These are phyloP conservation scores for Solidago caesia DNA, from an alignment of 129 eudicot species.

Conservation along the genomic window DNA sequence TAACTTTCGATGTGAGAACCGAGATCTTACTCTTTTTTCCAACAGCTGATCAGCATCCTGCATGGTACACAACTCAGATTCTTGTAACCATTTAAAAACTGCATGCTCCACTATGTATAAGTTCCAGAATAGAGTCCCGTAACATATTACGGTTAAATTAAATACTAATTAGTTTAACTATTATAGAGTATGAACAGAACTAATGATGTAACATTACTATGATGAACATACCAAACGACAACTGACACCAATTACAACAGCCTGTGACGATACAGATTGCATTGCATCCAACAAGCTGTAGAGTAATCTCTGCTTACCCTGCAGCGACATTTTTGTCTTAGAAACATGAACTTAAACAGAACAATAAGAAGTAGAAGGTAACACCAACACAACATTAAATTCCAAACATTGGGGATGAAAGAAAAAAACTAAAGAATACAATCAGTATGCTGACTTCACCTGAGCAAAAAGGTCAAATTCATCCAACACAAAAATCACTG, in stretches of 20 bases:
- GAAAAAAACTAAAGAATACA: constrained; percentile 6
- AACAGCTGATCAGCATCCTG: constrained; percentile 98
- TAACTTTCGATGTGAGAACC: constrained; percentile 89
- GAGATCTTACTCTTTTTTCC: constrained; percentile 96
- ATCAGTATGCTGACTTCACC: constrained; percentile 38
- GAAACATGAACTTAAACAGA: background rate
- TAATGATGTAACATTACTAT: background rate
- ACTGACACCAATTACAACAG: constrained; percentile 84
- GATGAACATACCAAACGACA: constrained; percentile 74
- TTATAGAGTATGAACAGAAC: background rate
- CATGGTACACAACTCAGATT: constrained; percentile 10
- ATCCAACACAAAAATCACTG: constrained; percentile 75
- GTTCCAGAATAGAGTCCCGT: background rate
- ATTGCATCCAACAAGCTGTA: constrained; percentile 90
- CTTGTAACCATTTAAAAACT: background rate
- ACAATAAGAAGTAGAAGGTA: background rate
- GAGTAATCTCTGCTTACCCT: constrained; percentile 92
- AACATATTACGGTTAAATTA: background rate
- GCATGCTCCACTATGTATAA: background rate
- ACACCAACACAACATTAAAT: background rate
- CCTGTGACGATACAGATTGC: constrained; percentile 97
- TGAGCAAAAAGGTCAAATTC: constrained; percentile 95
- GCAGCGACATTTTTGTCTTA: constrained; percentile 1
- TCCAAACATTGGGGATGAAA: constrained; percentile 2
- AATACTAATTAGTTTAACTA: background rate